These are phyloP conservation scores for Primulina tabacum DNA, from an alignment of 257 asterid species.

Conservation along the genomic window DNA sequence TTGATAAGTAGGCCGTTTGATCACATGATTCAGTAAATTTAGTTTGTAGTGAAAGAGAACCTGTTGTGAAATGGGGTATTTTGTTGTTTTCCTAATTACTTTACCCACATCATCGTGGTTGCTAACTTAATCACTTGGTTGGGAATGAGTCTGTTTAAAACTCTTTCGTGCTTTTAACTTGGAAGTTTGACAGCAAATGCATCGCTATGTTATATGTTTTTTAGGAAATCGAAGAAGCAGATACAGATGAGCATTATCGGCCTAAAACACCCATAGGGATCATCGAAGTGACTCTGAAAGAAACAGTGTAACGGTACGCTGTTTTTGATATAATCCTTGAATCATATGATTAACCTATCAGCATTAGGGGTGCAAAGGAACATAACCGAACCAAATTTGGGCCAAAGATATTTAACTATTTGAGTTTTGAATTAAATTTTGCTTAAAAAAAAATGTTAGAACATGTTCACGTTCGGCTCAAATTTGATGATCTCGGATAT, in stretches of 20 bases:
- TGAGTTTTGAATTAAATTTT: too few species aligned
- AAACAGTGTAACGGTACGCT: constrained; percentile 36
- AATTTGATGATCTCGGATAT: too few species aligned
- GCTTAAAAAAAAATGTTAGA: too few species aligned
- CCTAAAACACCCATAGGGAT: constrained; percentile 80
- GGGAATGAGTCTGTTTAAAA: neutral
- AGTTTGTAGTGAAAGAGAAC: neutral
- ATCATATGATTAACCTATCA: constrained; percentile 24
- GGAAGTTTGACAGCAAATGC: constrained; percentile 12
- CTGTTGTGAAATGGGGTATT: neutral
- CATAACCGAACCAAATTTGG: too few species aligned
- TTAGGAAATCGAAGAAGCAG: constrained; percentile 96
- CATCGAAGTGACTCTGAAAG: constrained; percentile 57
- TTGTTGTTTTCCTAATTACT: neutral
- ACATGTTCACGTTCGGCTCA: too few species aligned
- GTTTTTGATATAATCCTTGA: constrained; percentile 10
- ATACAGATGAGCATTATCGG: constrained; percentile 89
- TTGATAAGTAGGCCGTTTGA: neutral
- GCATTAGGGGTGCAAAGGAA: neutral
- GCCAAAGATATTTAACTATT: too few species aligned
- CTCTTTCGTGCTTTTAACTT: neutral
- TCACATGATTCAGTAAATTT: neutral
- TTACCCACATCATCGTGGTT: neutral
- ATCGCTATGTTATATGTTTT: constrained; percentile 19
- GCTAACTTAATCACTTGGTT: neutral